Conservation (phyloP, 805 yeast species). For the Danielia oregonensis region DNA sequence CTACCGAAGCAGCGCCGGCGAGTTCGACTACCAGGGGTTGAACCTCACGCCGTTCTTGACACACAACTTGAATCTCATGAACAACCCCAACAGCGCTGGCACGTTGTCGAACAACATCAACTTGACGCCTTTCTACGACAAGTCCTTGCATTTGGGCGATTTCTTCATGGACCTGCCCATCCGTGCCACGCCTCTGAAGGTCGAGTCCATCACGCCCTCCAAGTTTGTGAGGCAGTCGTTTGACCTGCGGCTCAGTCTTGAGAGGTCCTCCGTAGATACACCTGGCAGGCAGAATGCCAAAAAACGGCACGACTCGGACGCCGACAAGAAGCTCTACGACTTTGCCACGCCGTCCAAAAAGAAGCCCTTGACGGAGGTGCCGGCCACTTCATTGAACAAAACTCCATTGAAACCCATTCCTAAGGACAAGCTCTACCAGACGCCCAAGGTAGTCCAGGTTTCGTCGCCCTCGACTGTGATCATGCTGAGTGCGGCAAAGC, state of each 20-base stretch:
- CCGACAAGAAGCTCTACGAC: conserved; percentile 10
- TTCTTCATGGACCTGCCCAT: conserved; percentile 45
- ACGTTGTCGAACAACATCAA: conserved; percentile 17
- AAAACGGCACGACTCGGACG: conserved; percentile 22
- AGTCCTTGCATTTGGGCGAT: conserved; percentile 37
- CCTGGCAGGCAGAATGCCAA: conserved; percentile 37
- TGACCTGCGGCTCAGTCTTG: conserved; percentile 23
- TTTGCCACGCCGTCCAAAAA: conserved; percentile 33
- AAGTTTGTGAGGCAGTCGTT: conserved; percentile 25
- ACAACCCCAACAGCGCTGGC: conserved; percentile 18
- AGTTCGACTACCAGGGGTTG: conserved; percentile 31
- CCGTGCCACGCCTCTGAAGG: conserved; percentile 29
- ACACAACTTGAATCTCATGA: conserved; percentile 27
- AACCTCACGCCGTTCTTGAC: conserved; percentile 41
- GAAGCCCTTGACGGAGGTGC: conserved; percentile 23
- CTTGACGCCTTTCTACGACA: conserved; percentile 43
- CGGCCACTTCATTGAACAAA: conserved; percentile 11
- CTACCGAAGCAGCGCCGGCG: conserved; percentile 11
- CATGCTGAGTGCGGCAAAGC: conserved; percentile 28
- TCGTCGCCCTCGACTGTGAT: conserved; percentile 44
- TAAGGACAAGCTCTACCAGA: conserved; percentile 19
- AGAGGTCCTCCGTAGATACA: conserved; percentile 35
- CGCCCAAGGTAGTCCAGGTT: conserved; percentile 23
- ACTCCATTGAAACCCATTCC: conserved; percentile 13
- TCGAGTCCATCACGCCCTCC: conserved; percentile 40